Percentiles rank a stretch among this genome's conserved stretches.
These are phyloP conservation scores for Leucosporidium scottii DNA, from an alignment of 768 basidiomycete species.

Conservation along the genomic window DNA sequence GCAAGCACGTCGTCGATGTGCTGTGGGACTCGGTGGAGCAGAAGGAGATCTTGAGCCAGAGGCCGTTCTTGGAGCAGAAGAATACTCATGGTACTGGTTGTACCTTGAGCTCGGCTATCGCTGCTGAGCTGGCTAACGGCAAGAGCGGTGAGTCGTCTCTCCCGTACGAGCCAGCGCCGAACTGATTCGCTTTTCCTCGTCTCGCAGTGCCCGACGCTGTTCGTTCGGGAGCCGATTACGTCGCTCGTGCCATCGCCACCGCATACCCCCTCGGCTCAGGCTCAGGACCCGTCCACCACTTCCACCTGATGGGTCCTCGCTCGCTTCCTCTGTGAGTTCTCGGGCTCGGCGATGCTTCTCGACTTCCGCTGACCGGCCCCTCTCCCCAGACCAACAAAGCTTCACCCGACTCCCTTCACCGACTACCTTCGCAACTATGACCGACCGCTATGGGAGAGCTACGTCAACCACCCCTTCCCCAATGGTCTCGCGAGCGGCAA, in stretches of 20 bases:
- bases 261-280: conserved; percentile 65
- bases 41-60: conserved; percentile 36
- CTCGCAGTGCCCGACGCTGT: conserved; percentile 55
- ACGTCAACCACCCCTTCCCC: conserved; percentile 80
- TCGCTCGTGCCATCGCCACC: conserved; percentile 63
- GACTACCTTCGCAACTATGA: conserved; percentile 42
- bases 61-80: conserved; percentile 49
- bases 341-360: neutral
- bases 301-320: conserved; percentile 53
- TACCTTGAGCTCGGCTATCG: conserved; percentile 77
- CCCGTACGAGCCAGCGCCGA: neutral
- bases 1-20: conserved; percentile 57
- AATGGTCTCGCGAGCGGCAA: conserved; percentile 64
- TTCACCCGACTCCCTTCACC: conserved; percentile 52
- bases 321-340: conserved; percentile 53
- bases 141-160: conserved; percentile 42
- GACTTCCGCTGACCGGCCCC: neutral
- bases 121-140: conserved; percentile 57
- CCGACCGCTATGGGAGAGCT: conserved; percentile 57
- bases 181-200: neutral
- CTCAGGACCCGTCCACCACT: conserved; percentile 78
- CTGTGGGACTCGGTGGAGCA: conserved; percentile 47
- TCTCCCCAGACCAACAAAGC: conserved; percentile 62
- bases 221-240: conserved; percentile 59
- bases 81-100: conserved; percentile 83